phyloP scores from a whole-genome alignment of 2,329 filamentous ascomycete species.

The Cercospora beticola region DNA sequence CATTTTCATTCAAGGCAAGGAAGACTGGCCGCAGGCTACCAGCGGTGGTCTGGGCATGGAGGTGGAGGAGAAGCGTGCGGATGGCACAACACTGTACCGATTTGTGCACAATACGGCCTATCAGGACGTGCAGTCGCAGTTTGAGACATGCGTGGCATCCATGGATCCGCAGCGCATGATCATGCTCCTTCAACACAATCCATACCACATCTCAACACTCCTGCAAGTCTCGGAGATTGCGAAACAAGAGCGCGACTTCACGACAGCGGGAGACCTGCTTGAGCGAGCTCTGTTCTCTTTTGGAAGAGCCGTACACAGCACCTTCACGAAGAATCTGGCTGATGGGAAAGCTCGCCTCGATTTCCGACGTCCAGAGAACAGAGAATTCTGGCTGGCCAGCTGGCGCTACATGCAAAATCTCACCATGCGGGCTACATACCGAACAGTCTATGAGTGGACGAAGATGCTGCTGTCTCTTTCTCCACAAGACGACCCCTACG shows the following conservation, averaged over 20 bases:
- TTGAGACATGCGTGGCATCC: constrained; percentile 74
- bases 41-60: constrained; percentile 84
- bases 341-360: constrained; percentile 77
- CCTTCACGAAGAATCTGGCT: constrained; percentile 73
- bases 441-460: constrained; percentile 90
- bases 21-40: constrained; percentile 78
- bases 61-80: constrained; percentile 54
- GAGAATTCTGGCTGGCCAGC: constrained; percentile 86
- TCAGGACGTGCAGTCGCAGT: constrained; percentile 70
- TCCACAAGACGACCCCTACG: constrained; percentile 74
- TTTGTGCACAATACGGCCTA: constrained; percentile 76
- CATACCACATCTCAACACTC: constrained; percentile 91
- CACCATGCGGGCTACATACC: constrained; percentile 85
- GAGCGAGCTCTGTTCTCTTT: constrained; percentile 92
- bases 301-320: constrained; percentile 80
- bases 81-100: constrained; percentile 69
- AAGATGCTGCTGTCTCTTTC: constrained; percentile 78
- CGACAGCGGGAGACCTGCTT: constrained; percentile 80
- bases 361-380: constrained; percentile 79
- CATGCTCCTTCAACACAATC: constrained; percentile 68
- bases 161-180: constrained; percentile 86
- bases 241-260: constrained; percentile 85
- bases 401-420: constrained; percentile 87
- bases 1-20: constrained; percentile 80
- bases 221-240: constrained; percentile 90